Percentiles rank a stretch among this genome's conserved stretches.
phyloP scores from a whole-genome alignment of 2,329 filamentous ascomycete species.

The Didymosphaeria variabile region DNA sequence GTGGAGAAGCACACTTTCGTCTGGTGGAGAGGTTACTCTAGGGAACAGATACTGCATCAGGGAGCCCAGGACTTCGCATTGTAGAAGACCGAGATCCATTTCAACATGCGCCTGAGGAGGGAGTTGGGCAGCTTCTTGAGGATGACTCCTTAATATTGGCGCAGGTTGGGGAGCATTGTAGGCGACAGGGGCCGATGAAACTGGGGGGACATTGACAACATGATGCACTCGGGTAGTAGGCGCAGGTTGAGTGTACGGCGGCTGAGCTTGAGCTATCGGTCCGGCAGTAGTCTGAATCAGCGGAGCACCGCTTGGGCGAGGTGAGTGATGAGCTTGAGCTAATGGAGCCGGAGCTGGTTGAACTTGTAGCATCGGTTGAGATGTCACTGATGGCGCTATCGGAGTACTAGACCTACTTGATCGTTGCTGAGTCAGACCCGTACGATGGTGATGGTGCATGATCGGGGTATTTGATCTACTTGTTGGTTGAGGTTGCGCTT shows the following conservation, averaged over 20 bases:
- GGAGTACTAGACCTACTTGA: constrained; percentile 42
- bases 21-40: constrained; percentile 29
- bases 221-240: constrained; percentile 12
- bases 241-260: constrained; percentile 21
- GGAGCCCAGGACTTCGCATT: constrained; percentile 44
- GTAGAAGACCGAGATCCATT: constrained; percentile 35
- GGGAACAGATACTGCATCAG: constrained; percentile 45
- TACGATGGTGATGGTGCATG: constrained; percentile 27
- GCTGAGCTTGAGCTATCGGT: constrained; percentile 19
- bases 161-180: constrained; percentile 20
- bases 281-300: constrained; percentile 16
- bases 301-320: constrained; percentile 17
- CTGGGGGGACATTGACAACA: constrained; percentile 4
- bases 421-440: constrained; percentile 35
- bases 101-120: constrained; percentile 19
- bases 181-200: neutral
- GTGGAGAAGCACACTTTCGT: constrained; percentile 37
- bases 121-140: constrained; percentile 23
- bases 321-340: constrained; percentile 19
- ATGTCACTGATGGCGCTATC: constrained; percentile 32
- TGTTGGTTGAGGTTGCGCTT: constrained; percentile 29
- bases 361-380: constrained; percentile 20
- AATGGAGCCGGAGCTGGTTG: constrained; percentile 10
- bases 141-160: constrained; percentile 38
- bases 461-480: constrained; percentile 38